phyloP scores from a whole-genome alignment of 1,284 basidiomycete species.

The Apiotrichum sp. region DNA sequence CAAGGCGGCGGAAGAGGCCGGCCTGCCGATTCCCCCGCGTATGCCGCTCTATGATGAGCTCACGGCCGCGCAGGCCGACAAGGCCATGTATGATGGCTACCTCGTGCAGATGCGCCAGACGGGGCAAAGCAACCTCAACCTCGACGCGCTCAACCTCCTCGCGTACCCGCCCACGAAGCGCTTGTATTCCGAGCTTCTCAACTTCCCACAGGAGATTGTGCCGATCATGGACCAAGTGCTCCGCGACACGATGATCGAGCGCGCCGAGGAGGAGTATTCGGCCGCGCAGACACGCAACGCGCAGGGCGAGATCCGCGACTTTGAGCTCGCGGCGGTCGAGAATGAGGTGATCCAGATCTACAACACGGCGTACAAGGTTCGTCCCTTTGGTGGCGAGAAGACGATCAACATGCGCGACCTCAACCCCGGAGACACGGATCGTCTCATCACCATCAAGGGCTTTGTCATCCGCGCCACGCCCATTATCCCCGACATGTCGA shows the following conservation, averaged over 20 bases:
- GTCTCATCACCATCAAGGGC: slow-evolving; percentile 90
- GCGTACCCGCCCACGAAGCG: slow-evolving; percentile 81
- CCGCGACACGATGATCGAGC: slow-evolving; percentile 79
- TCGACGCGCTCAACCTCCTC: slow-evolving; percentile 82
- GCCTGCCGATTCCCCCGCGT: slow-evolving; percentile 31
- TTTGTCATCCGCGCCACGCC: slow-evolving; percentile 96
- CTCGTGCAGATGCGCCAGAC: slow-evolving; percentile 81
- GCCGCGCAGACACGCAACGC: slow-evolving; percentile 29
- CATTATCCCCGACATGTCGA: slow-evolving; percentile 97
- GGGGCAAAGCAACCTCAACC: slow-evolving; percentile 83
- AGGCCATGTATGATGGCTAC: slow-evolving; percentile 73
- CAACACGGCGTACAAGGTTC: slow-evolving; percentile 77
- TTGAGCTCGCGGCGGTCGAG: slow-evolving; percentile 64
- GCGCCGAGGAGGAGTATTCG: slow-evolving; percentile 70
- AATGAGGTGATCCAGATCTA: slow-evolving; percentile 60
- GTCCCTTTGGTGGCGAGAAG: slow-evolving; percentile 73
- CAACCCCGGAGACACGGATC: slow-evolving; percentile 91
- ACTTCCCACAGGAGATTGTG: slow-evolving; percentile 94
- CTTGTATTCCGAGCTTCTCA: slow-evolving; percentile 69
- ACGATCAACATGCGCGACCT: slow-evolving; percentile 84
- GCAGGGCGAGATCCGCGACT: slow-evolving; percentile 41
- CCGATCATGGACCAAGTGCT: slow-evolving; percentile 95
- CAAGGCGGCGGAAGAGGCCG: slow-evolving; percentile 25
- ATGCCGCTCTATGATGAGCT: slow-evolving; percentile 49
- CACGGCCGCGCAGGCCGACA: slow-evolving; percentile 60